Evolutionary conservation across 2,329 filamentous ascomycete genomes (phyloP), one percentile per base, ranked within the genome.

Genomic region (Triangularia setosa): DNA sequence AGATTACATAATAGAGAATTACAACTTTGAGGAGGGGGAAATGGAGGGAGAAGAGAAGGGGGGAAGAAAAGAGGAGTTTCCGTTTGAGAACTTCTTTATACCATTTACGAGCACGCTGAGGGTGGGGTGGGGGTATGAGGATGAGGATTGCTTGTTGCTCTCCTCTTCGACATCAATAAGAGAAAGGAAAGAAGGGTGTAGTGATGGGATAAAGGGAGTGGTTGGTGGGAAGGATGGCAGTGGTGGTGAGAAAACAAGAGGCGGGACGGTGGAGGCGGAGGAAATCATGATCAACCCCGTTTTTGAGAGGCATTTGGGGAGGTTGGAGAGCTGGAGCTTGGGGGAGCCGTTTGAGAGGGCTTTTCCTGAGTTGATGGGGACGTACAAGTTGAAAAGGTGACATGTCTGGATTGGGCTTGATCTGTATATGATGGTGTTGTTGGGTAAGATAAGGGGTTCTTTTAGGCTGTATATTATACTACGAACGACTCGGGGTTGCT

Each of bases 111-210:
- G 83, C 1, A 93, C 89, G 0, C 73, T 97, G 24, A 87, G 84
- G 25, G 76, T 97, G 16, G 95, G 93, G 69, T 97, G 93, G 93
- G 90, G 90, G 0, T 94, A 96, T 72, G 88, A 91, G 63, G 83
- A 87, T 0, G 86, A 85, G 0, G 89, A 93, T 69, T 86, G 88
- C 35, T 79, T 97, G 25, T 78, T 91, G 25, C 80, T 83, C 61
- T 80, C 83, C 25, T 80, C 44, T n/a, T n/a, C n/a, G n/a, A n/a
- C n/a, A n/a, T n/a, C n/a, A n/a, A n/a, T n/a, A n/a, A 21, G 6
- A 3, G 48, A 53, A 12, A 9, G 12, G 21, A 18, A 24, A 12
- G 18, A 8, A 4, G 24, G 48, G 48, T 53, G 24, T 12, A 11
- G 21, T 3, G 18, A 24, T 24, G 52, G 52, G 16, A 27, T 5